Conservation (phyloP, 768 basidiomycete genomes). For the Tricholoma bakamatsutake region DNA sequence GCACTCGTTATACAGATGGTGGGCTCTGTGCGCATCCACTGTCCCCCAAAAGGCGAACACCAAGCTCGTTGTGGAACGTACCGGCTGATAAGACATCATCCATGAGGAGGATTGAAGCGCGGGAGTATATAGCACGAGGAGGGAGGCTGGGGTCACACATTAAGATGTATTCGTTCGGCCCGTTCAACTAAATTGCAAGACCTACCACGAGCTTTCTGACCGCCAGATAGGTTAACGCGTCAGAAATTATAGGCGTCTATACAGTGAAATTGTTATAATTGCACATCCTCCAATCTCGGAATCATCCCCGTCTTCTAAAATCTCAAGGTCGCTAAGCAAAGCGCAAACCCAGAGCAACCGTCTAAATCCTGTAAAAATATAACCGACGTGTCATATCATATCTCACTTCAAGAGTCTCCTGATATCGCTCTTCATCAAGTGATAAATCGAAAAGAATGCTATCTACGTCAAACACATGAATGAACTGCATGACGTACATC, state of each 20-base stretch:
- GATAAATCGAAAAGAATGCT: slow-evolving; percentile 77
- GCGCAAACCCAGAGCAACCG: slow-evolving; percentile 44
- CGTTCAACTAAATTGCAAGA: slow-evolving; percentile 17
- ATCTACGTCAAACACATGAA: slow-evolving; percentile 15
- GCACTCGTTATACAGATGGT: slow-evolving; percentile 81
- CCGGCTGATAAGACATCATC: slow-evolving; percentile 74
- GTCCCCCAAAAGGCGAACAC: slow-evolving; percentile 3
- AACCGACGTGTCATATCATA: slow-evolving; percentile 21
- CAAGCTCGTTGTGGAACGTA: slow-evolving; percentile 14
- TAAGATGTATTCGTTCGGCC: not conserved
- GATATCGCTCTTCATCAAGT: slow-evolving; percentile 64
- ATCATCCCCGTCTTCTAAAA: slow-evolving; percentile 84
- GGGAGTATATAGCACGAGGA: slow-evolving; percentile 86
- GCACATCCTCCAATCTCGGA: slow-evolving; percentile 87
- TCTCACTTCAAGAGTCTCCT: slow-evolving; percentile 66
- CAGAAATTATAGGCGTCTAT: not conserved
- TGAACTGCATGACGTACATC: not conserved
- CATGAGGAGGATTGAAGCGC: slow-evolving; percentile 74
- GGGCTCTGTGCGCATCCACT: slow-evolving; percentile 92
- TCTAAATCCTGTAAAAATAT: not conserved
- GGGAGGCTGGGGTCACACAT: slow-evolving; percentile 40
- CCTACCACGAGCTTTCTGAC: slow-evolving; percentile 64
- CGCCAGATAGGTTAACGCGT: slow-evolving; percentile 47
- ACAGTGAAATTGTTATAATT: slow-evolving; percentile 29
- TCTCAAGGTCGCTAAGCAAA: slow-evolving; percentile 67